phyloP scores from a whole-genome alignment of 2,329 filamentous ascomycete genomes.

The Talaromyces sp. region DNA sequence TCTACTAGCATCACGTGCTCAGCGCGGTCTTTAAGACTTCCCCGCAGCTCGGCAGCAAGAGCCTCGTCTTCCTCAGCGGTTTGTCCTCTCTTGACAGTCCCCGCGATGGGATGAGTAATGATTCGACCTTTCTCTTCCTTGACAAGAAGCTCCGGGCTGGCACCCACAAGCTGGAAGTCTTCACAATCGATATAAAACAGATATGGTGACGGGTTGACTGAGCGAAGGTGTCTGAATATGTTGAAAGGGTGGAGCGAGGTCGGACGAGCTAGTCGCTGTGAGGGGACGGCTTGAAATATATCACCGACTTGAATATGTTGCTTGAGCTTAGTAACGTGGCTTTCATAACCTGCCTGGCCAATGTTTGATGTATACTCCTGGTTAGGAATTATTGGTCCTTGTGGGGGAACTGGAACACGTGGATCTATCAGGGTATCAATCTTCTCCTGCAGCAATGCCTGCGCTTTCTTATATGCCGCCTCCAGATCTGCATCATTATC shows the following conservation, averaged over 20 bases:
- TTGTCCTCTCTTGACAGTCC: constrained; percentile 82
- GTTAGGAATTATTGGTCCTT: constrained; percentile 65
- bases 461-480: constrained; percentile 65
- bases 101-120: constrained; percentile 94
- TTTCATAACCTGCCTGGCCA: constrained; percentile 79
- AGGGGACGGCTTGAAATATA: constrained; percentile 96
- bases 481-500: constrained; percentile 54
- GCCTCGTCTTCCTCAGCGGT: constrained; percentile 74
- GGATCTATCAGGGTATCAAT: constrained; percentile 67
- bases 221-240: constrained; percentile 90
- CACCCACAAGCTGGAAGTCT: constrained; percentile 91
- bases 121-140: constrained; percentile 82
- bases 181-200: constrained; percentile 92
- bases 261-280: constrained; percentile 83
- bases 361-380: constrained; percentile 89
- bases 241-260: constrained; percentile 95
- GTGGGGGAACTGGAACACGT: constrained; percentile 70
- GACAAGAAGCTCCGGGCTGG: constrained; percentile 88
- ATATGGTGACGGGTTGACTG: constrained; percentile 96
- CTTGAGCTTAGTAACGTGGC: constrained; percentile 80
- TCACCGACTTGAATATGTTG: constrained; percentile 85
- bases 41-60: constrained; percentile 70
- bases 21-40: constrained; percentile 82
- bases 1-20: constrained; percentile 99
- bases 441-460: constrained; percentile 58